Base-by-base conservation (phyloP, 2,329 filamentous ascomycete species). In the Fusarium sacchari region DNA sequence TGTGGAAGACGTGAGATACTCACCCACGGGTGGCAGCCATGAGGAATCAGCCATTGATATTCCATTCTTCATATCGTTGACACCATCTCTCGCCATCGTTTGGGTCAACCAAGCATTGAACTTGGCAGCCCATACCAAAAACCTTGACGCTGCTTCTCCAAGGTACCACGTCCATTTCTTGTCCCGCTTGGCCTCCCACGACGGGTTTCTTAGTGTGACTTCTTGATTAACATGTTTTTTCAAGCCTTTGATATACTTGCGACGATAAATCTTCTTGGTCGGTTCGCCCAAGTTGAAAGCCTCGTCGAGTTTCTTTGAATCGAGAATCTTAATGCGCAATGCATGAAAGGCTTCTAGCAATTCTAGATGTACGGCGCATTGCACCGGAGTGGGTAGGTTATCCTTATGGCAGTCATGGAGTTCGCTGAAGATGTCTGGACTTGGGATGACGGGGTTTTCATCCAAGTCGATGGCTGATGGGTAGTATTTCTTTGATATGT, bases 301-400 rank as follows among this genome's bases (percentile, higher is more conserved):
- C 40, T 44, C 34, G 34, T 71, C 75, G 1, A 78, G 60, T 12
- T 42, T 28, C 28, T 46, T 40, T 9, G 73, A 76, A 11, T 52
- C 59, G 13, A 77, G 44, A 42, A 78, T 56, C 3, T 49, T 68
- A 9, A 67, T 57, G n/a, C 84, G 85, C 32, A 92, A 80, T 52
- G 86, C 84, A 52, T 88, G 84, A 47, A 92, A 85, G 13, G 85
- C 84, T 67, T 90, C 86, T 6, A 92, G 82, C 5, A 92, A 81
- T 76, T 90, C 89, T 17, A 92, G 82, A 79, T 92, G 90, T 5
- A 85, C 86, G 26, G 88, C 86, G 72, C 88, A 90, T 47, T 80
- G 70, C 52, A 49, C 50, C 40, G 44, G 50, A n/a, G 61, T 67
- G 42, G 64, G 78, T 42, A 67, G 30, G 8, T 58, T 34, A 11